Evolutionary conservation across 75 land plant species (phyloP).

Genomic region (Sequoiadendron giganteum): DNA sequence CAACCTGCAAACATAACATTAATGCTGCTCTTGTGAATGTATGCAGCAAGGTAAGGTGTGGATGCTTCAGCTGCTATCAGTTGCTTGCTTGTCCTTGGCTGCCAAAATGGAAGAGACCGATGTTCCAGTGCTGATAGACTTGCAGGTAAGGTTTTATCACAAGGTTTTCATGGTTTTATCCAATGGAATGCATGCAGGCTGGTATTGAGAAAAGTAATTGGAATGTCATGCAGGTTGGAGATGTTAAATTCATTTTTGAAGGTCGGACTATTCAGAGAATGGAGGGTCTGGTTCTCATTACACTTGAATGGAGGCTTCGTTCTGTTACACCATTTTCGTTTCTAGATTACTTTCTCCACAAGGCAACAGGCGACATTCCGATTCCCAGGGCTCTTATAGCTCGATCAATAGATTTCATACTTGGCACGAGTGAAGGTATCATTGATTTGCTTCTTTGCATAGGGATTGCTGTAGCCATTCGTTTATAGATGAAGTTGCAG

Average conservation of each 20-base stretch:
- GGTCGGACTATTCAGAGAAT: slow-evolving; percentile 62
- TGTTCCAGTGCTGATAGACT: slow-evolving; percentile 51
- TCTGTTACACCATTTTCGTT: slow-evolving; percentile 73
- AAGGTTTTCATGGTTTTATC: background rate
- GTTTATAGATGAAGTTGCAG: background rate
- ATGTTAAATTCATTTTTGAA: slow-evolving; percentile 62
- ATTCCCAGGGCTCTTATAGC: slow-evolving; percentile 34
- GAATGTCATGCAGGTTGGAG: slow-evolving; percentile 28
- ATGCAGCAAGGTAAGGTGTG: slow-evolving; percentile 51
- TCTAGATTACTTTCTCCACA: slow-evolving; percentile 52
- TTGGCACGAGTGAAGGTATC: slow-evolving; percentile 22
- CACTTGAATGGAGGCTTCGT: slow-evolving; percentile 64
- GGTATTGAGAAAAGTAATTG: background rate
- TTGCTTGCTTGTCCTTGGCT: slow-evolving; percentile 77
- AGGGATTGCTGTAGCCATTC: background rate
- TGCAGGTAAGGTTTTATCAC: slow-evolving; percentile 44
- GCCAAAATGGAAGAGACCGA: slow-evolving; percentile 85
- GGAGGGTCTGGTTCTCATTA: slow-evolving; percentile 66
- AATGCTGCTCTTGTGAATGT: background rate
- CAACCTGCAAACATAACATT: background rate
- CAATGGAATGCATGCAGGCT: slow-evolving; percentile 8
- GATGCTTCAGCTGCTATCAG: slow-evolving; percentile 59
- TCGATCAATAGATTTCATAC: slow-evolving; percentile 42
- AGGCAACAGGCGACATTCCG: slow-evolving; percentile 36
- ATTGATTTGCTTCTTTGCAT: background rate